Evolutionary conservation across 352 stramenopile genomes (phyloP), one percentile per base, ranked within the genome.

Genomic region (Phytophthora pisi): DNA sequence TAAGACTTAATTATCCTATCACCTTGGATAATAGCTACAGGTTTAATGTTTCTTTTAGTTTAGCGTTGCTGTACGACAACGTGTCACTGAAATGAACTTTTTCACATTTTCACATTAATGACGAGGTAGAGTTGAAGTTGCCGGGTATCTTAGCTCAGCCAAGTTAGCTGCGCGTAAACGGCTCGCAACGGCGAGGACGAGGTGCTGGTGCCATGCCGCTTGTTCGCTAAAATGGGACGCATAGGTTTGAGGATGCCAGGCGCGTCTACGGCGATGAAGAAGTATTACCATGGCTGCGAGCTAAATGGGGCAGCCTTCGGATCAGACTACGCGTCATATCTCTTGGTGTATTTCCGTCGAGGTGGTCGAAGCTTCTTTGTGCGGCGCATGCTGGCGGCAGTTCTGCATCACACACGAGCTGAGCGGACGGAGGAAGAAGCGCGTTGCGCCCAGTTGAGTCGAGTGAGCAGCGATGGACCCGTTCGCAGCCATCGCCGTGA

Each of bases 341-440:
- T 51, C 51, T 13, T 4, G 50, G 28, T 40, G 68, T 76, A 72
- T 76, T 72, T 72, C 57, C 60, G 68, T 72, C 64, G 30, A 47
- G 40, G 16, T 47, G 40, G 16, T 23, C 16, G 40, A 47, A 20
- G 40, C 43, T 53, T 24, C 31, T 46, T 58, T 40, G 23, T 30
- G n/a, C n/a, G 28, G 18, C 40, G 23, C 40, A 43, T 24, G 24
- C 40, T 13, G 54, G 38, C 6, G 13, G 23, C 59, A 73, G 54
- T 67, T 77, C 50, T 66, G 34, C 64, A 61, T 73, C 64, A 18
- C 20, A 63, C 57, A 49, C 55, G 31, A 61, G 54, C 56, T 34
- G 16, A 70, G 51, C 65, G 59, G 43, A 61, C 49, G 36, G n/a
- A 36, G 15, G 13, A 47, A 51, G 49, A 47, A 36, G 13, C 15